phyloP scores from a whole-genome alignment of 441 rosid genomes.

The Adansonia madagascariensis region DNA sequence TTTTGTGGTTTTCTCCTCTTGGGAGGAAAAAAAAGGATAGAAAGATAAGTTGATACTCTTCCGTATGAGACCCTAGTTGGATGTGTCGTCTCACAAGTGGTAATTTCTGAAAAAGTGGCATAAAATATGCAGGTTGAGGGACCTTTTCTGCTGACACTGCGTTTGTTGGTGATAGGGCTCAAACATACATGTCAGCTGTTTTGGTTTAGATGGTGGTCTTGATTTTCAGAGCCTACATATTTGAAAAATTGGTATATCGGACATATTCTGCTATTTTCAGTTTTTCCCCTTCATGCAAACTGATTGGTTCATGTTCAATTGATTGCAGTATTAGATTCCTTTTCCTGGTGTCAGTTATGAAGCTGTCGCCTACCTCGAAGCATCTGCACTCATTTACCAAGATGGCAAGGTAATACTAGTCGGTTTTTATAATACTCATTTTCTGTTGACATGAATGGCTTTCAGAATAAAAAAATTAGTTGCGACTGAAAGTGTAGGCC shows the following conservation, averaged over 20 bases:
- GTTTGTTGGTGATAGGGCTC: not conserved
- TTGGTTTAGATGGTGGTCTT: not conserved
- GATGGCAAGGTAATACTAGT: conserved; percentile 77
- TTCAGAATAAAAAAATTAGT: not conserved
- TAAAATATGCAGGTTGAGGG: conserved; percentile 8
- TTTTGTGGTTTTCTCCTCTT: not conserved
- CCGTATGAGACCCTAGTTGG: conserved; percentile 8
- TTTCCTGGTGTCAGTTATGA: conserved; percentile 68
- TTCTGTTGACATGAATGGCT: not conserved
- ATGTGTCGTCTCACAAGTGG: not conserved
- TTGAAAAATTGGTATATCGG: conserved; percentile 12
- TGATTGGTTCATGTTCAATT: not conserved
- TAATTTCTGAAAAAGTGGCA: not conserved
- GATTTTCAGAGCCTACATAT: conserved; percentile 6
- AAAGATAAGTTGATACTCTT: not conserved
- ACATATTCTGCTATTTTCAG: not conserved
- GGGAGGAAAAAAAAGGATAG: not conserved
- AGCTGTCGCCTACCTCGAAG: conserved; percentile 97
- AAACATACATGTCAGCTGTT: not conserved
- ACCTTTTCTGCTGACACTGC: not conserved
- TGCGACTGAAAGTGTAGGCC: not conserved
- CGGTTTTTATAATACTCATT: not conserved
- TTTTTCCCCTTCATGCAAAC: not conserved
- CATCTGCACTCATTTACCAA: conserved; percentile 92
- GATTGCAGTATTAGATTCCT: not conserved